Conservation (phyloP, 768 basidiomycete species). For the Mycena maculata region DNA sequence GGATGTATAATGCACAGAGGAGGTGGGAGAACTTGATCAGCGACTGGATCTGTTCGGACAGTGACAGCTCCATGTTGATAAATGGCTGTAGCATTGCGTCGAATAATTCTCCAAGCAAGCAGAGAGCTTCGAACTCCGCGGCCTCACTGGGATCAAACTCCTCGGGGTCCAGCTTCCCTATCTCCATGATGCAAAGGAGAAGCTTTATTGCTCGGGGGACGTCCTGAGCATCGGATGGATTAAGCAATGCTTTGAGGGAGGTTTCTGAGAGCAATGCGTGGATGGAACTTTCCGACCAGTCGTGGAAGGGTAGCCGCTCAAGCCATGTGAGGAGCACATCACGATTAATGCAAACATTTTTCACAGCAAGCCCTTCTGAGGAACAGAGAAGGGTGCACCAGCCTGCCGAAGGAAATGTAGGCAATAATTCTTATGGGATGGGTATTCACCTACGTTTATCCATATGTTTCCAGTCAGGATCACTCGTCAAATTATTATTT, state of each 20-base stretch:
- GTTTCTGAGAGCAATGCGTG: too few relatives aligned
- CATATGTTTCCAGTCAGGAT: slow-evolving; percentile 2
- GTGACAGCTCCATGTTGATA: slow-evolving; percentile 32
- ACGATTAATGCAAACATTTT: slow-evolving; percentile 21
- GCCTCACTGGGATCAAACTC: slow-evolving; percentile 35
- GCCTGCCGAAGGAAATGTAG: background rate
- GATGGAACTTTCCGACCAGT: background rate
- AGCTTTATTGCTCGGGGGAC: slow-evolving; percentile 36
- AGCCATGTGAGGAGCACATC: slow-evolving; percentile 18
- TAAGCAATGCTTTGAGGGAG: too few relatives aligned
- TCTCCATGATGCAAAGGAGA: slow-evolving; percentile 34
- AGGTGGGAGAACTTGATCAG: slow-evolving; percentile 40
- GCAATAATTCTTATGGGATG: too few relatives aligned
- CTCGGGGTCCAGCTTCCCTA: slow-evolving; percentile 30
- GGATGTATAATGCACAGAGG: slow-evolving; percentile 35
- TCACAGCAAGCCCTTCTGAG: background rate
- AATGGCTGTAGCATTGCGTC: slow-evolving; percentile 41
- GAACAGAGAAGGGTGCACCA: background rate
- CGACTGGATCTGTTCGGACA: slow-evolving; percentile 42
- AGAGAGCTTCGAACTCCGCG: slow-evolving; percentile 33
- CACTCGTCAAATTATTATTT: slow-evolving; percentile 12
- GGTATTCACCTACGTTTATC: background rate
- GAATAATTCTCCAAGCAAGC: slow-evolving; percentile 41
- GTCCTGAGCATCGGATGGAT: slow-evolving; percentile 40
- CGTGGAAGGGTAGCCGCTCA: background rate